Evolutionary conservation across 495 filamentous ascomycete genomes (phyloP).

Genomic region (Tuber magnatum): DNA sequence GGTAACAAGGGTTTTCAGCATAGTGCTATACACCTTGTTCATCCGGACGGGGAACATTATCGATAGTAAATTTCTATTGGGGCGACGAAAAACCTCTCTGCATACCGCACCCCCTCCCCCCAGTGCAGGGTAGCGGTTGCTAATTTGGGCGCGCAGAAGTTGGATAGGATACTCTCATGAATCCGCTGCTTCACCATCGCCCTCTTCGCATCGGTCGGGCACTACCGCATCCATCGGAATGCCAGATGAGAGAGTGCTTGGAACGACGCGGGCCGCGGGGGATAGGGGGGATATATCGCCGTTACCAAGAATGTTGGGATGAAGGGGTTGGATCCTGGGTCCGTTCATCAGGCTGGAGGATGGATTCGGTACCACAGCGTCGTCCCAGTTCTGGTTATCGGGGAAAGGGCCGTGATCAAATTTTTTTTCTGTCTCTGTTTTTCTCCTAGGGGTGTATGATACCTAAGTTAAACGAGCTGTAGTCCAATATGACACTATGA

Average conservation of each 20-base stretch:
- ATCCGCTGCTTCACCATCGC: conserved; percentile 46
- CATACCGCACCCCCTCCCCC: no score
- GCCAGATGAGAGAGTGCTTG: conserved; percentile 30
- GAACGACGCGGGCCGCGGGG: conserved; percentile 39
- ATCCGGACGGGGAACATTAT: no score
- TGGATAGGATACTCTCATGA: conserved; percentile 44
- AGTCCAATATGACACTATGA: no score
- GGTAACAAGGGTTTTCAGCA: no score
- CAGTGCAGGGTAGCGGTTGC: no score
- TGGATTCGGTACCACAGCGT: background rate
- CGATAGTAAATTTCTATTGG: no score
- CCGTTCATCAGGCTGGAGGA: conserved; percentile 31
- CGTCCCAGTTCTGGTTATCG: background rate
- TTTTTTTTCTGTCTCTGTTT: background rate
- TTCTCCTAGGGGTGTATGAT: background rate
- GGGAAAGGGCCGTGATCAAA: background rate
- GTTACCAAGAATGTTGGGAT: conserved; percentile 44
- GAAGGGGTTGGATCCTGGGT: conserved; percentile 45
- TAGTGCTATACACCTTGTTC: no score
- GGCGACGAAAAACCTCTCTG: no score
- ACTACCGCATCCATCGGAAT: conserved; percentile 46
- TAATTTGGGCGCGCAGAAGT: conserved; percentile 36
- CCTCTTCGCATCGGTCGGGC: conserved; percentile 44
- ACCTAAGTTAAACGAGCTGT: no score
- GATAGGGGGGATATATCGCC: conserved; percentile 42